Evolutionary conservation across 495 filamentous ascomycete genomes (phyloP).

Genomic region (Wilcoxina mikolae): DNA sequence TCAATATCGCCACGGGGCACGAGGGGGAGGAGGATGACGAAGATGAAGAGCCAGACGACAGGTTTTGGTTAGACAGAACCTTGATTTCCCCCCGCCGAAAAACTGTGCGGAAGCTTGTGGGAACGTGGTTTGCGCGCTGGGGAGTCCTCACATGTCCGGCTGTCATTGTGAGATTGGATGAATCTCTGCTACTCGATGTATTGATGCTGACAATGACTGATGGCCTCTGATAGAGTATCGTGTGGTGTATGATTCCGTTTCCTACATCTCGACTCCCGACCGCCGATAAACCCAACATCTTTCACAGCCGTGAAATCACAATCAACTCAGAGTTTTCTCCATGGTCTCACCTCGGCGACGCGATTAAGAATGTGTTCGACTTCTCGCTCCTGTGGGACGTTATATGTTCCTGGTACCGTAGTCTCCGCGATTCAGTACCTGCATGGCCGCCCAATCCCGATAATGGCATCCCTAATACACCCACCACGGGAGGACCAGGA

Average conservation of each 20-base stretch:
- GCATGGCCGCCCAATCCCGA: conserved; percentile 1
- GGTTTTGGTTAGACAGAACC: conserved; percentile 33
- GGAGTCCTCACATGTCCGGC: conserved; percentile 42
- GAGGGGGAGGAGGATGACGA: conserved; percentile 29
- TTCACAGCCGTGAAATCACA: conserved; percentile 7
- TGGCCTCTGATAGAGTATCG: conserved; percentile 26
- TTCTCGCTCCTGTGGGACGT: conserved; percentile 16
- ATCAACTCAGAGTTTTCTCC: conserved; percentile 17
- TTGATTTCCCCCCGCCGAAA: conserved; percentile 42
- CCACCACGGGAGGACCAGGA: conserved; percentile 36
- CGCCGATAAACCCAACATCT: not conserved
- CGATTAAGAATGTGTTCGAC: conserved; percentile 18
- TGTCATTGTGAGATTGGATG: conserved; percentile 37
- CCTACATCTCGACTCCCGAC: conserved; percentile 39
- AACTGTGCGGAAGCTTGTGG: conserved; percentile 39
- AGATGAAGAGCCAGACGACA: conserved; percentile 21
- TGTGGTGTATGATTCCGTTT: conserved; percentile 48
- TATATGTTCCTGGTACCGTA: conserved; percentile 12
- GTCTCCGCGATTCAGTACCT: conserved; percentile 5
- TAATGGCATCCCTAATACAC: conserved; percentile 11
- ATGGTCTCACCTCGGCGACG: not conserved
- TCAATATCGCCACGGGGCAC: conserved; percentile 10
- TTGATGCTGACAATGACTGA: not conserved
- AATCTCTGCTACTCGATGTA: too few species aligned
- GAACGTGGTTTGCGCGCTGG: conserved; percentile 45